Evolutionary conservation across 176 grass and related monocot species (phyloP), one percentile per base, ranked within the genome.

Genomic region (Oryza brachyantha): DNA sequence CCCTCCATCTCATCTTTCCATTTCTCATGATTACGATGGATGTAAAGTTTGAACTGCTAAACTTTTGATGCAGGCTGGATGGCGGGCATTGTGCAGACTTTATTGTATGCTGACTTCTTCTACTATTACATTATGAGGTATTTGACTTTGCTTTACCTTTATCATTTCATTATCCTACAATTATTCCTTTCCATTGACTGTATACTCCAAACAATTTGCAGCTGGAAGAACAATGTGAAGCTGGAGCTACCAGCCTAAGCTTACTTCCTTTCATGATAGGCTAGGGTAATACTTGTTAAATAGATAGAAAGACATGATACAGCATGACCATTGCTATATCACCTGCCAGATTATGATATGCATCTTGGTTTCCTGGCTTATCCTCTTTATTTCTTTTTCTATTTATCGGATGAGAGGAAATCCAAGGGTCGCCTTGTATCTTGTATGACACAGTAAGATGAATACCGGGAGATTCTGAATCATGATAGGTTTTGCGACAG

Each of bases 71-170:
- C 80, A 99, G 96, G 87, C 79, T 99, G 96, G 96, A 61, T 95
- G 78, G 83, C 90, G 0, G 96, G 96, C 76, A 57, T 95, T 5
- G 71, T 91, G 26, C 96, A 99, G 73, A 99, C 92, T 75, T 70
- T 95, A 29, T 60, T 99, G 42, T 99, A 99, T 82, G 96, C 85
- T 48, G 96, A 99, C 79, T 99, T 99, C 61, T 93, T 99, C 74
- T 99, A 91, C 72, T 99, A 99, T 71, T 99, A 99, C 81, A 86
- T 99, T 79, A 85, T 89, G 38, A 99, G 96, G 96, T 99, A 89
- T 61, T 22, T 42, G 38, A 13, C 31, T 79, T 72, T 3, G 24
- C 40, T 79, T 38, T 35, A 34, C 27, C 10, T 3, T 3, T 68
- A 63, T 45, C 63, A 32, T 62, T 31, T 76, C 77, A 1, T 57